Evolutionary conservation across 2,329 filamentous ascomycete genomes (phyloP).

Genomic region (Thielaviopsis euricoi): DNA sequence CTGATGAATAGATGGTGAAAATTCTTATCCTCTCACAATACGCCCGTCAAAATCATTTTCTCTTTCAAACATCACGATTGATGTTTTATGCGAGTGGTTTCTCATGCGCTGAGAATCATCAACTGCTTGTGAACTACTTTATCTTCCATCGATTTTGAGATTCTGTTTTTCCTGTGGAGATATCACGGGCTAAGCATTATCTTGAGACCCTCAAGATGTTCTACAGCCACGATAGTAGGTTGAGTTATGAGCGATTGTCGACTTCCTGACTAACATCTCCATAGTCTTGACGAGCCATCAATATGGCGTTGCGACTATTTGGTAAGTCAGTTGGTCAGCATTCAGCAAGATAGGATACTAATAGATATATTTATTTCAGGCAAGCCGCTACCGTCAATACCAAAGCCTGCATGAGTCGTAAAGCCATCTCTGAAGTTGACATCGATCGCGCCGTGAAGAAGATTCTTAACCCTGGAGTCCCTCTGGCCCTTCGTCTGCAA

Average conservation of each 20-base stretch:
- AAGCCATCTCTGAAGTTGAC: slow-evolving; percentile 77
- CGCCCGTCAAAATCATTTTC: neutral
- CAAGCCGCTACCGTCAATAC: slow-evolving; percentile 79
- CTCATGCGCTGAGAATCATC: neutral
- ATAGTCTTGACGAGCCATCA: slow-evolving; percentile 66
- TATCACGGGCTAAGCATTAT: neutral
- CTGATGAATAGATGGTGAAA: neutral
- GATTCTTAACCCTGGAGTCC: slow-evolving; percentile 67
- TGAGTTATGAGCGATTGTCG: neutral
- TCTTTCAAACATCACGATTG: neutral
- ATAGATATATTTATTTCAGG: slow-evolving; percentile 32
- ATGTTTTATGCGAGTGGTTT: neutral
- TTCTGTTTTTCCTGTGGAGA: neutral
- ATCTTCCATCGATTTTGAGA: neutral
- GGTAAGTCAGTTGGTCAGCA: slow-evolving; percentile 37
- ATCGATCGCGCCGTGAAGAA: slow-evolving; percentile 73
- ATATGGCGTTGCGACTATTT: slow-evolving; percentile 88
- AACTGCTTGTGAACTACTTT: neutral
- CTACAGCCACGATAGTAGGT: slow-evolving; percentile 83
- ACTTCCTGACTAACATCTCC: slow-evolving; percentile 15
- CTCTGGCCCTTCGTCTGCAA: slow-evolving; percentile 79
- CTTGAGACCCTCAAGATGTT: slow-evolving; percentile 46
- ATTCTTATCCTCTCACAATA: neutral
- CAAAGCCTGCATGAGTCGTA: slow-evolving; percentile 58
- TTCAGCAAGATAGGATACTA: slow-evolving; percentile 3